phyloP scores from a whole-genome alignment of 2,329 filamentous ascomycete genomes.

The Byssochlamys sp. region DNA sequence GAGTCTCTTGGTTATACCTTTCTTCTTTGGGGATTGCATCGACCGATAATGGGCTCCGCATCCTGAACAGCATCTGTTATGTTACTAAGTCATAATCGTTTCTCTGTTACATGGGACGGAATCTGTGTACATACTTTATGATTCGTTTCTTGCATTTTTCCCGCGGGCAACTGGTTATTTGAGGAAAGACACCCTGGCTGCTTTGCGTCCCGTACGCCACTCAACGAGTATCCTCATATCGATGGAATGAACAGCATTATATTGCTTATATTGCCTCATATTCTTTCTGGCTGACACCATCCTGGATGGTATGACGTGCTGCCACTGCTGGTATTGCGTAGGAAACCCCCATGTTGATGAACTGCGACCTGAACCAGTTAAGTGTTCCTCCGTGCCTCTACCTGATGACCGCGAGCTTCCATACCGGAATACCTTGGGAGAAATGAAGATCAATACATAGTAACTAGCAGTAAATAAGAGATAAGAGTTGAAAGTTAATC shows the following conservation, averaged over 20 bases:
- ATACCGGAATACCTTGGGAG: no score
- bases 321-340: background rate
- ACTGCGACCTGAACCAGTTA: background rate
- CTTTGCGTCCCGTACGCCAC: background rate
- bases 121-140: background rate
- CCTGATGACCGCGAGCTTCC: no score
- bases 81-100: background rate
- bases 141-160: background rate
- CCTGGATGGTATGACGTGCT: background rate
- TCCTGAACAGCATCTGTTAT: background rate
- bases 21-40: background rate
- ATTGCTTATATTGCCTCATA: background rate
- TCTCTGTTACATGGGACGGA: background rate
- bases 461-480: no score
- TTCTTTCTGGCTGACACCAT: background rate
- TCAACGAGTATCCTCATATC: background rate
- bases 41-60: background rate
- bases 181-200: background rate
- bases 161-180: background rate
- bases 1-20: background rate
- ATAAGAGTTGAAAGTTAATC: no score
- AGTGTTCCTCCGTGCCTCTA: no score
- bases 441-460: no score
- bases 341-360: background rate
- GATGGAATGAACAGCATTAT: background rate